phyloP scores from a whole-genome alignment of 768 basidiomycete species.

The Amanita jacksonii region DNA sequence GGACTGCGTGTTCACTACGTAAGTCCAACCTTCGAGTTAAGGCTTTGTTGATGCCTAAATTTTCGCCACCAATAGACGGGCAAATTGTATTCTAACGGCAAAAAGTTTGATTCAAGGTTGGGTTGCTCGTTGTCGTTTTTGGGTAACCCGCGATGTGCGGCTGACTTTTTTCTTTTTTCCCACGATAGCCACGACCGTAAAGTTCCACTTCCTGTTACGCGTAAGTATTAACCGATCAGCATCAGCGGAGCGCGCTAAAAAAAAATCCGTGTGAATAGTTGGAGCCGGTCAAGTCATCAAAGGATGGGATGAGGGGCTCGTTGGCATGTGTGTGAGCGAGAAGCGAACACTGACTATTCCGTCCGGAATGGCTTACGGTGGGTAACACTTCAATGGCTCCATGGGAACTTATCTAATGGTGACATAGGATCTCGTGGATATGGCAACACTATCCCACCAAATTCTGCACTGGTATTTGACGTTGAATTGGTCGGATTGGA shows the following conservation, averaged over 20 bases:
- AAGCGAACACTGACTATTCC: slow-evolving; percentile 89
- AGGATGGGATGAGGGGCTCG: slow-evolving; percentile 78
- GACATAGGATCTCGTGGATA: slow-evolving; percentile 61
- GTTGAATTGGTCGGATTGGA: slow-evolving; percentile 72
- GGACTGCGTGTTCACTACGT: slow-evolving; percentile 73
- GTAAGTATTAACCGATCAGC: slow-evolving; percentile 31
- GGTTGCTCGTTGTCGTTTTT: slow-evolving; percentile 10
- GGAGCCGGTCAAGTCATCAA: slow-evolving; percentile 75
- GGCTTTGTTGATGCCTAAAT: background rate
- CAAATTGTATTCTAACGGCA: slow-evolving; percentile 62
- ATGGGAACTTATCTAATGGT: background rate
- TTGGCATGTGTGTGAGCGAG: slow-evolving; percentile 81
- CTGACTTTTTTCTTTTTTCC: too few relatives aligned
- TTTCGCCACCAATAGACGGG: slow-evolving; percentile 48
- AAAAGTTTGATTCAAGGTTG: slow-evolving; percentile 86
- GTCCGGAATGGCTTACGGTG: slow-evolving; percentile 72
- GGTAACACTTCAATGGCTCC: slow-evolving; percentile 19
- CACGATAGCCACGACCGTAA: slow-evolving; percentile 70
- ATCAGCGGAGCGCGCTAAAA: background rate
- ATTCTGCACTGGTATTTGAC: slow-evolving; percentile 78
- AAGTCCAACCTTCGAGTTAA: slow-evolving; percentile 11
- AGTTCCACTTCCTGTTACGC: slow-evolving; percentile 66
- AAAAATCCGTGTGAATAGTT: slow-evolving; percentile 30
- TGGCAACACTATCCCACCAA: slow-evolving; percentile 67
- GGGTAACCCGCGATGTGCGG: too few relatives aligned